Percentiles rank a stretch among this genome's conserved stretches.
Evolutionary conservation across 73 alveolate genomes (phyloP).

Genomic region (Blepharisma japonicum): DNA sequence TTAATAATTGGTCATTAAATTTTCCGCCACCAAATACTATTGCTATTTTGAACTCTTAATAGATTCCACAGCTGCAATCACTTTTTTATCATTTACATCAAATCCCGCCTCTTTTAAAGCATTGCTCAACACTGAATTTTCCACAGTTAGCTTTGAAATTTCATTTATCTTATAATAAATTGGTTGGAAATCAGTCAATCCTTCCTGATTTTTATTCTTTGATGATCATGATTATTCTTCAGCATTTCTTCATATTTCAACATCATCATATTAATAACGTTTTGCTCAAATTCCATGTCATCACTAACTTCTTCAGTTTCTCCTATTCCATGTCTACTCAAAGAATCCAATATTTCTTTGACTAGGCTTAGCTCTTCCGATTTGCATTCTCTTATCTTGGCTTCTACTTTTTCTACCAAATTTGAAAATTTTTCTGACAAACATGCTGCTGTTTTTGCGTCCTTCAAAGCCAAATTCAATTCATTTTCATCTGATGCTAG

Average conservation of each 20-base stretch:
- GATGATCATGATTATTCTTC: background rate
- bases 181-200: background rate
- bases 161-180: background rate
- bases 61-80: background rate
- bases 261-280: background rate
- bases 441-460: background rate
- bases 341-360: background rate
- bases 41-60: background rate
- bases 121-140: background rate
- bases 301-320: background rate
- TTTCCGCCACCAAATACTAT: slow-evolving; percentile 5
- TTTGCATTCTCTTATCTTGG: background rate
- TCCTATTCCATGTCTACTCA: background rate
- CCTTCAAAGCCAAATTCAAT: background rate
- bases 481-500: background rate
- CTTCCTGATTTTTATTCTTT: background rate
- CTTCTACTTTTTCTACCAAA: background rate
- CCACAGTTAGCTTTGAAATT: background rate
- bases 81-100: background rate
- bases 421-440: background rate
- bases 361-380: background rate
- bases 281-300: slow-evolving; percentile 19
- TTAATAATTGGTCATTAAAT: background rate
- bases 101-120: background rate
- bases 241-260: slow-evolving; percentile 2